Conservation (phyloP, 1,284 basidiomycete genomes). For the Cutaneotrichosporon sp. region DNA sequence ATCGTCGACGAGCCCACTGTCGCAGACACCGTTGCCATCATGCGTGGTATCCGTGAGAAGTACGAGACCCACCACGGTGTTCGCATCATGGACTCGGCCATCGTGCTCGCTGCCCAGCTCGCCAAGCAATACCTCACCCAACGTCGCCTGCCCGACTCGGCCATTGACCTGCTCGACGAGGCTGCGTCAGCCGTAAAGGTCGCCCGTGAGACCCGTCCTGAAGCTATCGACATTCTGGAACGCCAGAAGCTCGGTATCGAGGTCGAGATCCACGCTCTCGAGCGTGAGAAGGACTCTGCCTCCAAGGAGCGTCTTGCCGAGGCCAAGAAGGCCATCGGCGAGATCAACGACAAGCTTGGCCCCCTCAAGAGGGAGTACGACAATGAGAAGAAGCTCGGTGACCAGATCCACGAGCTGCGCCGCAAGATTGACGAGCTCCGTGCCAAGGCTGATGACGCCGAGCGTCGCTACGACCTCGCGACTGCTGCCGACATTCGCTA, state of each 20-base stretch:
- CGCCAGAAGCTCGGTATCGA: conserved; percentile 87
- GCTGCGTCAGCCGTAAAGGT: conserved; percentile 74
- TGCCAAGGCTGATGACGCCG: conserved; percentile 90
- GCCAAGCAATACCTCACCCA: conserved; percentile 92
- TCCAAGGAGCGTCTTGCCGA: conserved; percentile 79
- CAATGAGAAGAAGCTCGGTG: conserved; percentile 77
- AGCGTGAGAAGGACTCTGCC: conserved; percentile 85
- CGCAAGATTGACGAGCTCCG: conserved; percentile 86
- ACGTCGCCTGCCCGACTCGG: conserved; percentile 77
- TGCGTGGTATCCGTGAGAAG: conserved; percentile 83
- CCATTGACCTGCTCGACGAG: conserved; percentile 91
- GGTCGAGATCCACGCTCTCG: conserved; percentile 91
- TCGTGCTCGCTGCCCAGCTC: conserved; percentile 85
- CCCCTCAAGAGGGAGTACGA: conserved; percentile 87
- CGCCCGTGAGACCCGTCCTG: conserved; percentile 88
- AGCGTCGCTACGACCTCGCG: conserved; percentile 75
- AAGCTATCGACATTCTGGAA: conserved; percentile 91
- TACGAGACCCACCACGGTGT: conserved; percentile 76
- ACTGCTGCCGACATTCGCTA: conserved; percentile 87
- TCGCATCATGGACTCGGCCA: conserved; percentile 79
- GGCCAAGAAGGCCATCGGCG: conserved; percentile 74
- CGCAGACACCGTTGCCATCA: conserved; percentile 78
- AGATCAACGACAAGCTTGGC: conserved; percentile 82
- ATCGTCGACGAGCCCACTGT: conserved; percentile 88
- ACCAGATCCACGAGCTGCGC: conserved; percentile 75